phyloP scores from a whole-genome alignment of 192 early-diverging fungal species.

The Coemansia aciculifera region DNA sequence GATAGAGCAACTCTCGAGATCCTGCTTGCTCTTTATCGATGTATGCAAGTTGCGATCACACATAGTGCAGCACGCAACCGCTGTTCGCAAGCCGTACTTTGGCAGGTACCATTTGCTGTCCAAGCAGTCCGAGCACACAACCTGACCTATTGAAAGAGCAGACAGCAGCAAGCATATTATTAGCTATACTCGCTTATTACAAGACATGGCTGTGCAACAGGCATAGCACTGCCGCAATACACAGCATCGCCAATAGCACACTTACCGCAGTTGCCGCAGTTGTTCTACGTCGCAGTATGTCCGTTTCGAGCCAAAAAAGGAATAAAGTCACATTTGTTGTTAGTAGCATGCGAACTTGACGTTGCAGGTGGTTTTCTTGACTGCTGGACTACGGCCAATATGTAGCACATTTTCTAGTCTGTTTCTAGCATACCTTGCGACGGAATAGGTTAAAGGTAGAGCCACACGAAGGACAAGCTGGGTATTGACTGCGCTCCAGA shows the following conservation, averaged over 20 bases:
- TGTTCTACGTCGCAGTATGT: conserved; percentile 16
- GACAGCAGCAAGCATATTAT: not conserved
- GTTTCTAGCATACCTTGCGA: conserved; percentile 36
- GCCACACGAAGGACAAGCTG: conserved; percentile 49
- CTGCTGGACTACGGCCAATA: not conserved
- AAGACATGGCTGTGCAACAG: not conserved
- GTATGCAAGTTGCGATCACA: conserved; percentile 44
- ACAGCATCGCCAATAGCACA: not conserved
- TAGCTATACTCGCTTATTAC: not conserved
- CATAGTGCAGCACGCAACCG: conserved; percentile 32
- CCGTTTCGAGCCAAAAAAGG: not conserved
- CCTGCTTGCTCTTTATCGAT: conserved; percentile 35
- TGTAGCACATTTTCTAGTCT: not conserved
- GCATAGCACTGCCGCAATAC: not conserved
- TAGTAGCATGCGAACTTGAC: not conserved
- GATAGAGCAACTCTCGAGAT: conserved; percentile 23
- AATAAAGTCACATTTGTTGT: not conserved
- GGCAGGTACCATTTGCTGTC: conserved; percentile 46
- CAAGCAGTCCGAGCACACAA: conserved; percentile 50
- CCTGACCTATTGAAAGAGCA: conserved; percentile 27
- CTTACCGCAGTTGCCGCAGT: conserved; percentile 48
- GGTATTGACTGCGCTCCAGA: conserved; percentile 33
- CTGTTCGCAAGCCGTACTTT: conserved; percentile 49
- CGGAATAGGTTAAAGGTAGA: conserved; percentile 46
- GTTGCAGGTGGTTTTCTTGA: not conserved